Percentiles rank a stretch among this genome's conserved stretches.
phyloP scores from a whole-genome alignment of 192 early-diverging fungal species.

The Coemansia sp. region DNA sequence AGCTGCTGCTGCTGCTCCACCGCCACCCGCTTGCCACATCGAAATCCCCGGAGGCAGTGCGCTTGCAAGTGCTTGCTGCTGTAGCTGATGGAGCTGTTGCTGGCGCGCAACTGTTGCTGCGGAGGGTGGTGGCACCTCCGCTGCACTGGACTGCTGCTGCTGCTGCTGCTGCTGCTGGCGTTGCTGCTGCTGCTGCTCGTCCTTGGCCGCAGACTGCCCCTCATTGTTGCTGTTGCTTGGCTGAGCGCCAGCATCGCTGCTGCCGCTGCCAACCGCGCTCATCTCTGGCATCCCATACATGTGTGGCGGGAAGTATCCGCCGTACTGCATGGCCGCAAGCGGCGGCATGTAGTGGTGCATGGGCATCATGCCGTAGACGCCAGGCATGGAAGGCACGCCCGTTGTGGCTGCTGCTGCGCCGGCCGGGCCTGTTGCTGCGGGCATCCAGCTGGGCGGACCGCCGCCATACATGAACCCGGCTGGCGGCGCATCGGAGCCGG shows the following conservation, averaged over 20 bases:
- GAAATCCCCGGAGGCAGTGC: conserved; percentile 1
- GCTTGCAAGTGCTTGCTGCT: not conserved
- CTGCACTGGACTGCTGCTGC: not conserved
- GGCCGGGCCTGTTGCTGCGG: conserved; percentile 4
- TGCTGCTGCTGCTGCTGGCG: not conserved
- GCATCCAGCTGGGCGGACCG: conserved; percentile 17
- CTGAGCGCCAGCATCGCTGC: not conserved
- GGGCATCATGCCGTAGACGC: conserved; percentile 43
- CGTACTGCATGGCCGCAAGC: conserved; percentile 39
- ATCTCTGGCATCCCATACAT: conserved; percentile 43
- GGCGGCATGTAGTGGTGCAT: conserved; percentile 47
- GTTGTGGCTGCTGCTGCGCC: conserved; percentile 7
- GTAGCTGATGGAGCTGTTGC: not conserved
- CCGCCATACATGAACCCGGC: conserved; percentile 27
- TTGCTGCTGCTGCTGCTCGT: not conserved
- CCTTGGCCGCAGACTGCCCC: not conserved
- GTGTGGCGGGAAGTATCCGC: conserved; percentile 45
- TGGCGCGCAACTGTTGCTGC: not conserved
- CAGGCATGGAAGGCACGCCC: conserved; percentile 12
- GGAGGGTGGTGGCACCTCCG: not conserved
- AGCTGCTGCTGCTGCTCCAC: not conserved
- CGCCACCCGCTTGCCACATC: conserved; percentile 1
- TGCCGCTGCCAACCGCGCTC: conserved; percentile 8
- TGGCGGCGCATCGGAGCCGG: conserved; percentile 10
- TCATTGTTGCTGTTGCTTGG: not conserved